A percentile compares a stretch with the other conserved stretches of the same genome.
phyloP scores from a whole-genome alignment of 148 eudicot genomes.

The Limonium bicolor region DNA sequence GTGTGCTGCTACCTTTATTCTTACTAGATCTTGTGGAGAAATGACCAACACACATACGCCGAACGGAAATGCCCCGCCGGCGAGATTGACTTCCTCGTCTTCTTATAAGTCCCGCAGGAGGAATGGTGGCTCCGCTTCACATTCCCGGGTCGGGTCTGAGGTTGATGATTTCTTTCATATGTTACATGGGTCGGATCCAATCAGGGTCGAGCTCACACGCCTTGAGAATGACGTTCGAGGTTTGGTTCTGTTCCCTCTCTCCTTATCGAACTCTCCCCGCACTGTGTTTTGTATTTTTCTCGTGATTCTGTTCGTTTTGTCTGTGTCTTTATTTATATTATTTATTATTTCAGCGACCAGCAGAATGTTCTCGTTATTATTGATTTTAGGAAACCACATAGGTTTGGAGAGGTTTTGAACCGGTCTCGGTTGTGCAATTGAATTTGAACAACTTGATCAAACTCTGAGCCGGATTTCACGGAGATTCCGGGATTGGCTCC shows the following conservation, averaged over 20 bases:
- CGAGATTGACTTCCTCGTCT: constrained; percentile 25
- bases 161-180: constrained; percentile 37
- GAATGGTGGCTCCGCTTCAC: background rate
- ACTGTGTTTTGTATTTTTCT: background rate
- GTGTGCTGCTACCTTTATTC: background rate
- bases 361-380: background rate
- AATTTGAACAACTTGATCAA: background rate
- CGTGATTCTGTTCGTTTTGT: background rate
- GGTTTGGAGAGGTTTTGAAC: background rate
- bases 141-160: constrained; percentile 28
- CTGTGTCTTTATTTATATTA: too few species aligned
- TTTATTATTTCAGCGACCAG: too few species aligned
- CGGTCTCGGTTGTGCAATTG: background rate
- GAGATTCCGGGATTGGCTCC: too few species aligned
- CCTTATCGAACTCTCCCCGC: background rate
- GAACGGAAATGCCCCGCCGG: constrained; percentile 22
- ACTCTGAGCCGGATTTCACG: too few species aligned
- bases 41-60: constrained; percentile 15
- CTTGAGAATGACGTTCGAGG: constrained; percentile 87
- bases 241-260: constrained; percentile 5
- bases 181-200: constrained; percentile 93
- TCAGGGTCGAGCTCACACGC: constrained; percentile 75
- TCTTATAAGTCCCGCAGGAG: constrained; percentile 35
- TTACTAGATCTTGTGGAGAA: constrained; percentile 3
- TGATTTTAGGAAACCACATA: background rate